Base-by-base conservation (phyloP, 306 rosid species). In the Castanospermum australe region DNA sequence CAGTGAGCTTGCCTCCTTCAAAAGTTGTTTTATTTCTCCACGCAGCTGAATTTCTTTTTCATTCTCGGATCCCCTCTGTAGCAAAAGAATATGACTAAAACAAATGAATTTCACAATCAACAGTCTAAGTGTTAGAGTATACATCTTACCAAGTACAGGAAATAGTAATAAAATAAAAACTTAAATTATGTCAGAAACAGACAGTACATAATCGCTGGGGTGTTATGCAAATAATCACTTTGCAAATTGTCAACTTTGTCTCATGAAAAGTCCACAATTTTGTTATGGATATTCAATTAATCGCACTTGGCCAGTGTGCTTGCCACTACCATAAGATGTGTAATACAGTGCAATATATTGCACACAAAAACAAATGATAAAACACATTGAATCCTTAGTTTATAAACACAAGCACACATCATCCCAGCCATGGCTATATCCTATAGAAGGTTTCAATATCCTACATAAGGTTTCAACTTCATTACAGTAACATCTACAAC, bases 1-100 rank as follows among this genome's bases (percentile, higher is more conserved):
- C 84, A 89, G 67, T 60, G 90, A 39, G 91, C 84, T 86, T 10
- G 97, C 99, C 80, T 92, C 98, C 74, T 80, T 92, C 86, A 90
- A 61, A 59, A 92, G 92, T 67, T 88, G 81, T 69, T 84, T 89
- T 79, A 95, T 93, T 84, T 92, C 97, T 69, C 22, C 82, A 36
- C 84, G 89, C 83, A 95, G 67, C 76, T 84, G 82, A 65, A 14
- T 71, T 79, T 78, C 94, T 69, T 67, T 83, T 9, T 73, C 81
- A 21, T 72, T 86, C 48, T 69, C 87, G 15, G 77, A 81, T 77
- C 88, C 91, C 57, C 67, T 33, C 94, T 92, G 82, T 69, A 55
- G 79, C 59, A 55, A 85, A 83, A 74, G 28, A 39, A 70, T 8
- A 63, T 9, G 8, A 47, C 28, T 64, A n/a, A 81, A 67, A n/a